These are phyloP conservation scores for Kalaharituber pfeilii DNA, from an alignment of 2,329 filamentous ascomycete genomes.

Conservation along the genomic window DNA sequence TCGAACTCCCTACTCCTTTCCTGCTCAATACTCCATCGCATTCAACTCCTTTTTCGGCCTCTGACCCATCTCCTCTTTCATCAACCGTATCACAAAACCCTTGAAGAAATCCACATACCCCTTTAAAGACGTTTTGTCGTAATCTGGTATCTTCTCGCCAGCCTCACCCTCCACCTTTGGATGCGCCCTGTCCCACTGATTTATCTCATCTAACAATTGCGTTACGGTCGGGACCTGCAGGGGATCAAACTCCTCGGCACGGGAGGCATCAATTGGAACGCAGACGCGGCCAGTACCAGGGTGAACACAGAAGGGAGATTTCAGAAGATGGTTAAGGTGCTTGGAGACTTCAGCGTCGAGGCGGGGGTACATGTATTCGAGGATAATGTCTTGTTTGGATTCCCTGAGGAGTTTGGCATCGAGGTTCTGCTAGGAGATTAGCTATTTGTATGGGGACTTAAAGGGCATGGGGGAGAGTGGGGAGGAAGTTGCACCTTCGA, in stretches of 20 bases:
- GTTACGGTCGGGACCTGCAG: conserved; percentile 77
- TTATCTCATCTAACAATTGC: conserved; percentile 65
- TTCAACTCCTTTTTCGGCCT: conserved; percentile 34
- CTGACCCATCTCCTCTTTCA: conserved; percentile 54
- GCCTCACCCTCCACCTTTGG: conserved; percentile 23
- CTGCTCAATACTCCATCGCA: conserved; percentile 45
- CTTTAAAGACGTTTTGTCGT: conserved; percentile 92
- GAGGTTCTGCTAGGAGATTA: conserved; percentile 30
- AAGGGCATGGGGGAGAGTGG: neutral
- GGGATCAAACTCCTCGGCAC: conserved; percentile 70
- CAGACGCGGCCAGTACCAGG: conserved; percentile 81
- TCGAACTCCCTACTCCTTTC: neutral
- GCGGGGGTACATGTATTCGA: conserved; percentile 95
- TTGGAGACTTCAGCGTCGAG: conserved; percentile 96
- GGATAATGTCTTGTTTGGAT: conserved; percentile 85
- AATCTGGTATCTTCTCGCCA: conserved; percentile 44
- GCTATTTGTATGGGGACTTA: too few species aligned
- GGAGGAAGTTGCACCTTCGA: conserved; percentile 36
- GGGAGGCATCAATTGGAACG: conserved; percentile 69
- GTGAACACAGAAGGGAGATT: conserved; percentile 90
- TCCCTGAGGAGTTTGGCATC: conserved; percentile 58
- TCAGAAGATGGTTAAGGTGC: conserved; percentile 94
- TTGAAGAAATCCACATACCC: conserved; percentile 85
- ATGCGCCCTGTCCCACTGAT: conserved; percentile 47
- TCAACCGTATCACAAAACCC: conserved; percentile 56